Evolutionary conservation across 1,284 basidiomycete genomes (phyloP), one percentile per base, ranked within the genome.

Genomic region (Xerocomus nothofagi): DNA sequence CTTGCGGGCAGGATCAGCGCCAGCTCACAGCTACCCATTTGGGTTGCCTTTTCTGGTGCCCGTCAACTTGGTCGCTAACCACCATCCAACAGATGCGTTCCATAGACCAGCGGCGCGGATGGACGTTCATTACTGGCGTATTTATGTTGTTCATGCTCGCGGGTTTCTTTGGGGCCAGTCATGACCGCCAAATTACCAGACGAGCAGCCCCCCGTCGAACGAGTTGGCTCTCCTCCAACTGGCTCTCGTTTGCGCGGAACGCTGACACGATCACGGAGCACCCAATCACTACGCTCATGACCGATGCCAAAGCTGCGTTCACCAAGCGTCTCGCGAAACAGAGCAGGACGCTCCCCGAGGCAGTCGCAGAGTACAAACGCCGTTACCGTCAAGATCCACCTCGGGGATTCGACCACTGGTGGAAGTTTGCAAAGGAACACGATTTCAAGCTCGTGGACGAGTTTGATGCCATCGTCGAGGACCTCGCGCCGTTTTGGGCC

Each of bases 401-500:
- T 0, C 81, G 79, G 47, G 93, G 93, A 0, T 97, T 97, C 59
- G 91, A 94, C 61, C 72, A 81, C 34, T 98, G 94, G 94, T 97
- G 84, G 78, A 69, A 74, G 47, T 97, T 95, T 70, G 89, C 88
- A 18, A 73, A 79, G 66, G 74, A 82, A 43, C 79, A 90, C 63
- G 74, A 81, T 18, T 86, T 91, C 47, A 80, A 84, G 61, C 83
- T 98, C 72, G 77, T 93, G 18, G 94, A 98, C 71, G 94, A 97
- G 65, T 98, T 93, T 63, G 91, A 97, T 61, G 80, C 83, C 26
- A 76, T 97, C n/a, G 69, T 81, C 49, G 74, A 78, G 42, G 94
- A 97, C 66, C 71, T 98, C 49, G 79, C 76, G 24, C 92, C 92
- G 0, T 98, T 93, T 65, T 89, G 86, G 80, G 67, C 75, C 9